A percentile compares a stretch with the other conserved stretches of the same genome.
phyloP scores from a whole-genome alignment of 179 eudicot species.

The Nepenthes alata region DNA sequence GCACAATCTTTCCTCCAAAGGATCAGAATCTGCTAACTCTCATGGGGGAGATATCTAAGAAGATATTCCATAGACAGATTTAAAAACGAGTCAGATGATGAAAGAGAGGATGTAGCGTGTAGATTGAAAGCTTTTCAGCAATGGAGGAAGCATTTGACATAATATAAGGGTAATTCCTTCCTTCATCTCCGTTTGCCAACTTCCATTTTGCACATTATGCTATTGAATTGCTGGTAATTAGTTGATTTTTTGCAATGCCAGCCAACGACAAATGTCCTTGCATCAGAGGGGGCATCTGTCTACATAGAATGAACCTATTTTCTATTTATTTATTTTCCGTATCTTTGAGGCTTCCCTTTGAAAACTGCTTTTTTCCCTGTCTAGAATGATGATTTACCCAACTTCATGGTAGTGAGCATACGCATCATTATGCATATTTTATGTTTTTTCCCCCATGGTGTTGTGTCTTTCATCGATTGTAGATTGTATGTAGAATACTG shows the following conservation, averaged over 20 bases:
- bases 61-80: conserved; percentile 8
- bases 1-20: conserved; percentile 12
- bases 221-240: conserved; percentile 32
- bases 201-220: conserved; percentile 7
- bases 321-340: conserved; percentile 2
- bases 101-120: conserved; percentile 18
- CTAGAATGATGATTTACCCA: conserved; percentile 13
- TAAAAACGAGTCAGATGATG: conserved; percentile 17
- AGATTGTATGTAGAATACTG: too few relatives aligned
- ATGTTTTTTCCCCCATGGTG: too few relatives aligned
- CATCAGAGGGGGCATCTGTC: too few relatives aligned
- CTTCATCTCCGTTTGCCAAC: conserved; percentile 12
- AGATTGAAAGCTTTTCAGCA: conserved; percentile 15
- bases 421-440: background rate
- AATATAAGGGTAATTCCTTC: conserved; percentile 32
- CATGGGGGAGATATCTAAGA: conserved; percentile 13
- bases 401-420: conserved; percentile 16
- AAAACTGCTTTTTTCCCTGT: conserved; percentile 5
- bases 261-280: conserved; percentile 18
- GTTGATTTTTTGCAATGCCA: conserved; percentile 36
- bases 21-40: conserved; percentile 15
- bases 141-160: conserved; percentile 11
- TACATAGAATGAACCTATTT: conserved; percentile 7
- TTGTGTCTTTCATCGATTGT: too few relatives aligned
- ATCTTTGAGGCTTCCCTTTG: conserved; percentile 5